These are phyloP conservation scores for Ustilago curta DNA, from an alignment of 1,284 basidiomycete species.

Conservation along the genomic window DNA sequence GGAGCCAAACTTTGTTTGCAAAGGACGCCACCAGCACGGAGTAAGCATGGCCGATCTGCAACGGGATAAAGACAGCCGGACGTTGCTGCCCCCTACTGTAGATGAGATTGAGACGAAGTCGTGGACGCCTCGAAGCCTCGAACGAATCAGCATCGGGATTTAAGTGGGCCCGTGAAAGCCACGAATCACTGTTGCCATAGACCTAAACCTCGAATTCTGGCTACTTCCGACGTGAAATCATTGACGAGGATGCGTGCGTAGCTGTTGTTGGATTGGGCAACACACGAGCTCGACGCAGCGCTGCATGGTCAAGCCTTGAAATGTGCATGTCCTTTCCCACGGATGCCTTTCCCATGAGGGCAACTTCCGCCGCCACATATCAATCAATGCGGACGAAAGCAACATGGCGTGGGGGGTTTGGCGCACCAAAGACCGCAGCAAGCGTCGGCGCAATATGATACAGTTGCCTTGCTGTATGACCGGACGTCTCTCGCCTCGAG, in stretches of 20 bases:
- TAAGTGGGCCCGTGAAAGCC: not conserved
- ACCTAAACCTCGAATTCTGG: not conserved
- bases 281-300: not conserved
- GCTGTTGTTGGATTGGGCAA: not conserved
- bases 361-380: too few relatives aligned
- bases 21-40: not conserved
- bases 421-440: not conserved
- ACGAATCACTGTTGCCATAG: not conserved
- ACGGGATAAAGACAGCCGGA: not conserved
- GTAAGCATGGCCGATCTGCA: not conserved
- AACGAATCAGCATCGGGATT: not conserved
- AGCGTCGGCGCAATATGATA: too few relatives aligned
- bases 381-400: too few relatives aligned
- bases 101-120: not conserved
- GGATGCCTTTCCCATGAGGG: not conserved
- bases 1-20: not conserved
- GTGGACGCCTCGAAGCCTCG: not conserved
- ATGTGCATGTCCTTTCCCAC: not conserved
- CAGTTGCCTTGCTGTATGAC: too few relatives aligned
- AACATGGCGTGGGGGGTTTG: not conserved
- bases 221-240: not conserved
- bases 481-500: too few relatives aligned
- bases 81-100: too few relatives aligned
- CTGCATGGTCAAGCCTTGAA: not conserved
- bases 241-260: not conserved